Base-by-base conservation (phyloP, 2,329 filamentous ascomycete species). In the Trichoderma sp. region DNA sequence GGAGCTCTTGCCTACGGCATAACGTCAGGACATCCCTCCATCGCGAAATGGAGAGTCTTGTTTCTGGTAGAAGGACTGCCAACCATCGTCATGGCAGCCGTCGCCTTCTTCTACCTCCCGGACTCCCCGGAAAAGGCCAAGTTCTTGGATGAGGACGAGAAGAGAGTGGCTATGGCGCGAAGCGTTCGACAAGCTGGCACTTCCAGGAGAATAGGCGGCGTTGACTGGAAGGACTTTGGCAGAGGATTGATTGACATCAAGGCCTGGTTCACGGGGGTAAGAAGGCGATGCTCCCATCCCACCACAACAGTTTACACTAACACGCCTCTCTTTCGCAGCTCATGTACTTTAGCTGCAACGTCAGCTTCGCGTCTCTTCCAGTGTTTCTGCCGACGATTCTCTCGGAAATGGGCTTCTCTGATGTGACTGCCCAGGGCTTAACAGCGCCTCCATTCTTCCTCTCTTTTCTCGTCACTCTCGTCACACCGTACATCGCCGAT, bases 361-460 rank as follows among this genome's bases (percentile, higher is more conserved):
- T 70, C 63, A 73, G 74, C 19, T 80, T 79, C 62, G 76, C 77
- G 0, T 74, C 72, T 1, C 69, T 80, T 3, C 76, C 78, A 3
- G 77, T 77, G 21, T 80, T 78, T 54, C 71, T 80, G 1, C 78
- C 78, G 0, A 79, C 78, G 6, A 79, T 80, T 51, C 68, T 80
- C 10, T 41, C 73, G 28, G 73, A 75, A 26, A 76, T 80, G 74
- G 78, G 78, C 3, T 79, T 77, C 62, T 75, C 72, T 0, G 71
- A 72, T 3, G 66, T 80, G 61, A 71, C 77, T 28, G 77, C 78
- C 0, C 78, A 81, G 64, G 79, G 79, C 0, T 70, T 81, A 0
- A 73, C 77, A 0, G 79, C 79, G 0, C 78, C 78, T 0, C 74
- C 77, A 2, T 81, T 80, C 65, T 74, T 80, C 45, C 69, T 67